A percentile compares a stretch with the other conserved stretches of the same genome.
These are phyloP conservation scores for Closterium sp. DNA, from an alignment of 139 green algal genomes.

Conservation along the genomic window DNA sequence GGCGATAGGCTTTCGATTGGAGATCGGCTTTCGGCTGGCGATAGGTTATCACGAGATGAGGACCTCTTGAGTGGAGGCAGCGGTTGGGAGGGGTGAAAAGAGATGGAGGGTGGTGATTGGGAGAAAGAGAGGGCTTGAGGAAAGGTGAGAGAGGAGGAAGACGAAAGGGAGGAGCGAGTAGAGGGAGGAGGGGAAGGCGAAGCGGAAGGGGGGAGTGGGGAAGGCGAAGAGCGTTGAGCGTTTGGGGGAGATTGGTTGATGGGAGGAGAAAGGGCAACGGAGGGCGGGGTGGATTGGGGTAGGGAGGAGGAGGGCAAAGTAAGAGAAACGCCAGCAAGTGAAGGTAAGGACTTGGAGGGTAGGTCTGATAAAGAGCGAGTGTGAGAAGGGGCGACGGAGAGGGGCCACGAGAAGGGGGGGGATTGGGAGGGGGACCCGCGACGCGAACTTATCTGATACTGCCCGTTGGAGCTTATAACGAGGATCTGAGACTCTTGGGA, in stretches of 20 bases:
- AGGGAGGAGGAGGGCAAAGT: too few relatives aligned
- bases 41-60: neutral
- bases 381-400: neutral
- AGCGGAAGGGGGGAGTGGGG: neutral
- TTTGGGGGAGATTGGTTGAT: neutral
- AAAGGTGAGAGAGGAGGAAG: neutral
- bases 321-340: too few relatives aligned
- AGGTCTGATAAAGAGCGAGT: neutral
- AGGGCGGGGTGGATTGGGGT: too few relatives aligned
- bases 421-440: neutral
- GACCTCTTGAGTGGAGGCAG: neutral
- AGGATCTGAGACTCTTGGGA: neutral
- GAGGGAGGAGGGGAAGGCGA: neutral
- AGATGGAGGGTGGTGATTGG: neutral
- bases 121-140: neutral
- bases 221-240: neutral
- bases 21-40: neutral
- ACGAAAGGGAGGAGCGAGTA: neutral
- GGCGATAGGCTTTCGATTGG: too few relatives aligned
- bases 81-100: neutral
- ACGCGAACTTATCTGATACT: neutral
- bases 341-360: neutral
- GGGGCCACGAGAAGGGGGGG: neutral
- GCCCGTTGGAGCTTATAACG: neutral
- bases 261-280: neutral